Evolutionary conservation across 2,329 filamentous ascomycete genomes (phyloP), one percentile per base, ranked within the genome.

Genomic region (Fusarium newnesense): DNA sequence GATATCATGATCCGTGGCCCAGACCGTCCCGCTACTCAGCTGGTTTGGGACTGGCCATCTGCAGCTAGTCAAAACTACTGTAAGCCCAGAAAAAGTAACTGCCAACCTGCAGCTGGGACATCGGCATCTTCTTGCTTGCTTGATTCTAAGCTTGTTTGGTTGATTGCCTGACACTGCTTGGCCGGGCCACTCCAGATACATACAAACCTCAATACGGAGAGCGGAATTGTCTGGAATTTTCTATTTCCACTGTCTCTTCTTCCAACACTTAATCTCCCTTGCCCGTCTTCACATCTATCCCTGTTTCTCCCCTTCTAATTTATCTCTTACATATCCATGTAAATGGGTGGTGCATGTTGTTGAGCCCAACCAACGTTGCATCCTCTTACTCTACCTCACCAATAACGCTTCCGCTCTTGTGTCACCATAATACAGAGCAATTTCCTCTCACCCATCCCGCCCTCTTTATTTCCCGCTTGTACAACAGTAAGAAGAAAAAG

Each of bases 11-110:
- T 60, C 68, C 68, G 37, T 72, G 47, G 56, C 30, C 62, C n/a
- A 67, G 49, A 57, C 36, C 36, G 40, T 69, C 65, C 71, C 63
- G 71, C 71, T 72, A 39, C 67, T 72, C 71, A 74, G 67, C 71
- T 74, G 49, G 64, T 52, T 67, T 67, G 34, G 58, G 71, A 57
- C 40, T 64, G 67, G 49, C 52, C 40, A 42, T 32, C 52, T 69
- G 67, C 58, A 69, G 36, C 57, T 62, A 70, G 66, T 56, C 66
- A 40, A 60, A n/a, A 32, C 46, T 60, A 65, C 58, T 67, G 47
- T 58, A 56, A 60, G 50, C 61, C 68, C 54, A 59, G 63, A 53
- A 72, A 58, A 50, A 44, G 39, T 24, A 63, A 52, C 32, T 26
- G 18, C n/a, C 49, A 52, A 26, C 49, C 57, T 44, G 63, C 44